Base-by-base conservation (phyloP, 768 basidiomycete species). In the Pisolithus tinctorius region DNA sequence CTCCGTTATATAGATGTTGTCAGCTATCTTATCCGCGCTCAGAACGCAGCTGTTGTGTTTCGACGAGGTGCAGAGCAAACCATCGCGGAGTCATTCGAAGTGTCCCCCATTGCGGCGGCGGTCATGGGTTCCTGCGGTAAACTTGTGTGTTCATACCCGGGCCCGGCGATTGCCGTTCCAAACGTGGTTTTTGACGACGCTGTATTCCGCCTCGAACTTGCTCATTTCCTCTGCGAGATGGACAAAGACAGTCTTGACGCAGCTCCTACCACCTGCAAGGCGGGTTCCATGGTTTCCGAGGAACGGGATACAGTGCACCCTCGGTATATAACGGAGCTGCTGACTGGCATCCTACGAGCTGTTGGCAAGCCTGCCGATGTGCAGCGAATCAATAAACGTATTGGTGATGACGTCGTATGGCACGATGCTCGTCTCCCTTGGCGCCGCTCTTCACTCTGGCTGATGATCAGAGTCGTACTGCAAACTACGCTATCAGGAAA, bases 1-100 rank as follows among this genome's bases (percentile, higher is more conserved):
- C 5, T 2, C 30, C 9, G 30, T 20, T 13, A n/a, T 6, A 26
- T 43, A 78, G 79, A 71, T 42, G 58, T 69, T 23, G 48, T 71
- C 13, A 62, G 61, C 14, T 63, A 77, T 38, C 62, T 66, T 9
- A 65, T 80, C 23, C 62, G 64, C 7, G 66, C 68, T 2, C 79
- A 80, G 51, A 80, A 80, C 45, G 76, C 79, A 0, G 75, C 64
- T 17, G 49, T 80, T 1, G 60, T 80, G 10, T 51, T 75, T 9
- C 65, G 69, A 42, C 61, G 59, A 46, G 30, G 52, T 7, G n/a
- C 54, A 13, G 47, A 55, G 10, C 36, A 57, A 4, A 68, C 69
- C 4, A 55, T 66, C 13, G 70, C 71, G 47, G 79, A 80, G 52
- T 60, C 61, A 10, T 80, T 80, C 45, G 74, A 79, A 52, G 69